Evolutionary conservation across 1,284 basidiomycete species (phyloP).

Genomic region (Somion occarium): DNA sequence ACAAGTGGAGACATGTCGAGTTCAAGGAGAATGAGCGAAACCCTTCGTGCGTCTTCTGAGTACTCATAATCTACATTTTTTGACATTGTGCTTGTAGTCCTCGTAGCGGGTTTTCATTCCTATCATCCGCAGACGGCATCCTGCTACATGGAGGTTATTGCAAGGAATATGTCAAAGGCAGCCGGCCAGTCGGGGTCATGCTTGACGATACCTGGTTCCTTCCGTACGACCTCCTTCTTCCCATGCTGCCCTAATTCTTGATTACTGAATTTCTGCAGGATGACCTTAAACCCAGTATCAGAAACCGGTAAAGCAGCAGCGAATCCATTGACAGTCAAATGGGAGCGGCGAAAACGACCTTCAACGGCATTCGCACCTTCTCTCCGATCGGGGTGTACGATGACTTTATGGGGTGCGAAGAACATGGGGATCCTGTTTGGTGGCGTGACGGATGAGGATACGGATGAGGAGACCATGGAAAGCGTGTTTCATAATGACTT

Average conservation of each 20-base stretch:
- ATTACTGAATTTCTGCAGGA: conserved; percentile 20
- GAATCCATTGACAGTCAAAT: conserved; percentile 62
- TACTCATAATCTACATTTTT: too few relatives aligned
- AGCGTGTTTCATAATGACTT: conserved; percentile 84
- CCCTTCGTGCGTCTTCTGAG: conserved; percentile 69
- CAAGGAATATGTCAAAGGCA: conserved; percentile 88
- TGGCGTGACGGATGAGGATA: conserved; percentile 89
- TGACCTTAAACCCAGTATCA: conserved; percentile 30
- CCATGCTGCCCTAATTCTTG: not conserved
- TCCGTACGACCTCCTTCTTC: conserved; percentile 38
- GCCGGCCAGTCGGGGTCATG: conserved; percentile 81
- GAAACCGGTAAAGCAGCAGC: conserved; percentile 30
- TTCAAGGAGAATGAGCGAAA: conserved; percentile 63
- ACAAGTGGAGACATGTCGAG: conserved; percentile 83
- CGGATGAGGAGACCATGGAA: conserved; percentile 81
- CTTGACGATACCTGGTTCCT: conserved; percentile 92
- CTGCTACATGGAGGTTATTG: conserved; percentile 89
- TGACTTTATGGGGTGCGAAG: conserved; percentile 72
- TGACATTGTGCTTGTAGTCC: too few relatives aligned
- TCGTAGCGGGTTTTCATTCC: conserved; percentile 84
- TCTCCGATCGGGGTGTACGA: conserved; percentile 77
- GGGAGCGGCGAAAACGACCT: conserved; percentile 80
- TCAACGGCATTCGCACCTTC: conserved; percentile 71
- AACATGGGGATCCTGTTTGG: conserved; percentile 83
- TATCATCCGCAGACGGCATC: conserved; percentile 78